A percentile compares a stretch with the other conserved stretches of the same genome.
Conservation (phyloP, 805 yeast genomes). For the Metschnikowia cubensis region DNA sequence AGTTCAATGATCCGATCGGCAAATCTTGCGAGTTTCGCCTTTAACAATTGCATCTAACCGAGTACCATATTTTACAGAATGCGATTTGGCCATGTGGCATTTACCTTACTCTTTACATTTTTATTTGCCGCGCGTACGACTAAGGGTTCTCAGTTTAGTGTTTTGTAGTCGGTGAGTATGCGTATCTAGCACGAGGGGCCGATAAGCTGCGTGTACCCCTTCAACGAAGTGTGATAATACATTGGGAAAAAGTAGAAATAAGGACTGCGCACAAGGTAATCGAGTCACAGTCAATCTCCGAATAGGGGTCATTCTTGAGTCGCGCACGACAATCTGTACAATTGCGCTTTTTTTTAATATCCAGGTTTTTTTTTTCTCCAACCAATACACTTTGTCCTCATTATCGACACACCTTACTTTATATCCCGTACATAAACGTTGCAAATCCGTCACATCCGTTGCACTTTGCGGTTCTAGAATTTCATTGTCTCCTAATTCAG, state of each 20-base stretch:
- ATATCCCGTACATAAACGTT: background rate
- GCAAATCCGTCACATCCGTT: background rate
- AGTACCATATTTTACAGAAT: background rate
- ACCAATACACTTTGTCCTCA: background rate
- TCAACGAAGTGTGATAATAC: background rate
- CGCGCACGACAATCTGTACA: background rate
- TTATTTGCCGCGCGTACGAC: background rate
- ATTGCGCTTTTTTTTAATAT: constrained; percentile 3
- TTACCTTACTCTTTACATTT: background rate
- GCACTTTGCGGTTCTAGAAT: background rate
- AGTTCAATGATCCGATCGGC: background rate
- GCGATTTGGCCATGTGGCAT: background rate
- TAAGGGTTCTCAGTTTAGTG: background rate
- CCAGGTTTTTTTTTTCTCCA: background rate
- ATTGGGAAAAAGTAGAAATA: background rate
- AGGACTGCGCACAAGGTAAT: background rate
- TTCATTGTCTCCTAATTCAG: background rate
- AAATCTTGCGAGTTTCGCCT: background rate
- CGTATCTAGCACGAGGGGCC: background rate
- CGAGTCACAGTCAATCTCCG: background rate
- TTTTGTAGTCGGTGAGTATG: background rate
- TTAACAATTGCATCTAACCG: background rate
- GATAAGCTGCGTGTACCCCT: background rate
- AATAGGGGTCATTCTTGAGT: background rate
- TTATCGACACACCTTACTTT: background rate